Evolutionary conservation across 768 basidiomycete genomes (phyloP).

Genomic region (Tricholoma flavovirens): DNA sequence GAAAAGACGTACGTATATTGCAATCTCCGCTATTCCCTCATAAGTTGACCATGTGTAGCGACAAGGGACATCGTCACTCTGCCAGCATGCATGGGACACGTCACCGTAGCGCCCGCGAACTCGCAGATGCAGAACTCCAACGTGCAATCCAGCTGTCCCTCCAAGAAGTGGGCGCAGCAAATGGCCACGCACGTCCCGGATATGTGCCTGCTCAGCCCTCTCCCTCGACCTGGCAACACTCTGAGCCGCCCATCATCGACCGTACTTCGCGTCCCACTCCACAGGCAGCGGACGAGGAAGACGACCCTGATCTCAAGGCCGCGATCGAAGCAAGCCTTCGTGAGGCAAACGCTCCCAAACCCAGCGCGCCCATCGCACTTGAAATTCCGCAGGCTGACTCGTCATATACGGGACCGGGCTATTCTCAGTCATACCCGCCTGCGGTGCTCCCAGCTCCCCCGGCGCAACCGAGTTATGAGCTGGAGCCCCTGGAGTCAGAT

Average conservation of each 20-base stretch:
- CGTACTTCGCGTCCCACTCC: constrained; percentile 38
- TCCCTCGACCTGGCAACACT: constrained; percentile 49
- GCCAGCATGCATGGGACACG: constrained; percentile 48
- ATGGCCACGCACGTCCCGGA: constrained; percentile 47
- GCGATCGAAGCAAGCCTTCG: constrained; percentile 93
- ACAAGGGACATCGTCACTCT: constrained; percentile 50
- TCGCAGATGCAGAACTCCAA: constrained; percentile 84
- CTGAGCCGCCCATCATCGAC: constrained; percentile 69
- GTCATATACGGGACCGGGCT: constrained; percentile 30
- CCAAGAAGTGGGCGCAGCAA: constrained; percentile 59
- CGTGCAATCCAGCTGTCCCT: constrained; percentile 90
- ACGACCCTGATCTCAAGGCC: constrained; percentile 86
- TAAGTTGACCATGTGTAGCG: constrained; percentile 19
- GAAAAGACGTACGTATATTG: constrained; percentile 43
- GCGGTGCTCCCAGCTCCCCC: constrained; percentile 39
- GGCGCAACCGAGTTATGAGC: constrained; percentile 70
- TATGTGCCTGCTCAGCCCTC: constrained; percentile 65
- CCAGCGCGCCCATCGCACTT: constrained; percentile 67
- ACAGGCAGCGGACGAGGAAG: constrained; percentile 47
- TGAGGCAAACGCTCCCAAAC: constrained; percentile 74
- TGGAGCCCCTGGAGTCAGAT: constrained; percentile 77
- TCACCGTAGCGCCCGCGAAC: constrained; percentile 52
- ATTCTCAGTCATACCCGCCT: constrained; percentile 42
- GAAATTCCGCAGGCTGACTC: constrained; percentile 40
- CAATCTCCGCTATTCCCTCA: neutral